phyloP scores from a whole-genome alignment of 2,329 filamentous ascomycete genomes.

The Exophiala dermatitidis region DNA sequence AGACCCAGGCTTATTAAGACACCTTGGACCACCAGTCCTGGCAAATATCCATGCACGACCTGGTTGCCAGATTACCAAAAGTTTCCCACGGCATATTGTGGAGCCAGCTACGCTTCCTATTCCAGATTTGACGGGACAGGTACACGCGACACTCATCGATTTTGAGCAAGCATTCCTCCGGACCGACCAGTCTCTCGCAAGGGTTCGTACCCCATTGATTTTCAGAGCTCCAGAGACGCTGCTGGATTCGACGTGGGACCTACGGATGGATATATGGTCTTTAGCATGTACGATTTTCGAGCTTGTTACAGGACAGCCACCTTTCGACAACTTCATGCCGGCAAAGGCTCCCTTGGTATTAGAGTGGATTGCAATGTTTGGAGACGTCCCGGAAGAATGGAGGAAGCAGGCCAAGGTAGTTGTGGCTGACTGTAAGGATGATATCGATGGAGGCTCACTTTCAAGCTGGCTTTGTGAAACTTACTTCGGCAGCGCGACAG shows the following conservation, averaged over 20 bases:
- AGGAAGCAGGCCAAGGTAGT: conserved; percentile 14
- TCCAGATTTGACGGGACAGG: conserved; percentile 1
- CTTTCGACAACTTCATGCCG: conserved; percentile 23
- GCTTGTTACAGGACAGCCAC: conserved; percentile 23
- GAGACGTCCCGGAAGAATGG: conserved; percentile 22
- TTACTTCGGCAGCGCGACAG: conserved; percentile 22
- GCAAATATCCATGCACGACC: conserved; percentile 7
- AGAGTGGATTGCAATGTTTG: conserved; percentile 25
- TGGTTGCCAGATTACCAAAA: conserved; percentile 11
- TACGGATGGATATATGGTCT: conserved; percentile 20
- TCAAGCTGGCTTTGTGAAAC: conserved; percentile 20
- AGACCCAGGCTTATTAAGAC: conserved; percentile 12
- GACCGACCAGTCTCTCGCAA: conserved; percentile 11
- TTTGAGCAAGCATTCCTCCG: conserved; percentile 21
- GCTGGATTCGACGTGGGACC: conserved; percentile 17
- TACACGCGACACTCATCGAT: conserved; percentile 20
- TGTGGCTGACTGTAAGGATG: conserved; percentile 8
- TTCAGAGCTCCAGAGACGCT: conserved; percentile 24
- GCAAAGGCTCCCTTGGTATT: conserved; percentile 18
- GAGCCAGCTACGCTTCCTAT: conserved; percentile 10
- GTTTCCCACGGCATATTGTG: conserved; percentile 17
- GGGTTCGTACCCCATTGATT: conserved; percentile 18
- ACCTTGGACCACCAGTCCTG: conserved; percentile 11
- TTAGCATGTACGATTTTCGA: conserved; percentile 24
- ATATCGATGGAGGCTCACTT: conserved; percentile 13